These are phyloP conservation scores for Fusarium pilosicola DNA, from an alignment of 2,329 filamentous ascomycete species.

Conservation along the genomic window DNA sequence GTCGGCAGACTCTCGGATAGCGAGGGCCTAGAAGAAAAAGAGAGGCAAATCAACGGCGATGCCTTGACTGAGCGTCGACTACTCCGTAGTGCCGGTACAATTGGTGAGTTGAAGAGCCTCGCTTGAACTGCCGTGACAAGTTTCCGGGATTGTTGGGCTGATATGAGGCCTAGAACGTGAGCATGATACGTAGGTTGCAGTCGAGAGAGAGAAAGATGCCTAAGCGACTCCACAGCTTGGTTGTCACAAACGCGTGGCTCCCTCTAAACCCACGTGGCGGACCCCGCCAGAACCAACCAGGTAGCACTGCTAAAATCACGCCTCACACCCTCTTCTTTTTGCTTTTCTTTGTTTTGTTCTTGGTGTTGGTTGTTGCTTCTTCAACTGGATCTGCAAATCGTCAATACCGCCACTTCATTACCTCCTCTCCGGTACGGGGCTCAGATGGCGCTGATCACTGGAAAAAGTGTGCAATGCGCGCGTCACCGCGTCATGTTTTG, in stretches of 20 bases:
- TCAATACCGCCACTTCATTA: constrained; percentile 12
- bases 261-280: constrained; percentile 45
- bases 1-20: background rate
- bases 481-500: background rate
- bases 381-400: constrained; percentile 3
- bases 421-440: background rate
- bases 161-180: constrained; percentile 25
- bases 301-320: constrained; percentile 7
- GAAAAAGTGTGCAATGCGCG: background rate
- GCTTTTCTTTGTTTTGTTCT: background rate
- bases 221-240: constrained; percentile 36
- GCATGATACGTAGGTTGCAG: constrained; percentile 6
- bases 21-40: background rate
- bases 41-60: background rate
- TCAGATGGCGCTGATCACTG: constrained; percentile 8
- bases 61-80: background rate
- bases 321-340: constrained; percentile 26
- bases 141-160: constrained; percentile 13
- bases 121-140: constrained; percentile 13
- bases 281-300: constrained; percentile 31
- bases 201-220: background rate
- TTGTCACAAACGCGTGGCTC: constrained; percentile 41
- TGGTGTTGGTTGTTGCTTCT: background rate
- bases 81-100: background rate
- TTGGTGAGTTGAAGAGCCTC: constrained; percentile 10